phyloP scores from a whole-genome alignment of 2,329 filamentous ascomycete genomes.

The Ceratocystis cacaofunesta region DNA sequence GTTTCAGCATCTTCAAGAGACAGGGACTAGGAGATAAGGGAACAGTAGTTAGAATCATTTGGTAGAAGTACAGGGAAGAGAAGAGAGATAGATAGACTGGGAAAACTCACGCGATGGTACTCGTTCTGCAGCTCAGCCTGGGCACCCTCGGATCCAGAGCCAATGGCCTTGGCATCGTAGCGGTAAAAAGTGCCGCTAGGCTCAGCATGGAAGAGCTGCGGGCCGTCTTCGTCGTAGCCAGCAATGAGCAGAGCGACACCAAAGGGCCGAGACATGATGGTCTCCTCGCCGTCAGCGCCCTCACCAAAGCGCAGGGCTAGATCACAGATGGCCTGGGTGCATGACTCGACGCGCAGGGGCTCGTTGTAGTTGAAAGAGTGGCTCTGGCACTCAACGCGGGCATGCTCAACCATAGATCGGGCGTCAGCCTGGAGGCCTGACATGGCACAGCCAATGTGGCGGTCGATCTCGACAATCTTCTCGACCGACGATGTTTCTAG shows the following conservation, averaged over 20 bases:
- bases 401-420: conserved; percentile 95
- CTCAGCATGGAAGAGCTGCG: conserved; percentile 93
- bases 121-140: conserved; percentile 97
- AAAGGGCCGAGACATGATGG: conserved; percentile 95
- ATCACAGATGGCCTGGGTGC: conserved; percentile 97
- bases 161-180: conserved; percentile 98
- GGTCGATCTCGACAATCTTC: conserved; percentile 99
- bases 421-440: conserved; percentile 94
- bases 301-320: conserved; percentile 91
- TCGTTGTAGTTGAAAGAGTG: conserved; percentile 98
- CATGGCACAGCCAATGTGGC: conserved; percentile 98
- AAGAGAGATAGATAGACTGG: not conserved
- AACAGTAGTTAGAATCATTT: not conserved
- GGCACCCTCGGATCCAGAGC: conserved; percentile 89
- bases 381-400: conserved; percentile 91
- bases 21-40: conserved; percentile 47
- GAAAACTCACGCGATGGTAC: conserved; percentile 63
- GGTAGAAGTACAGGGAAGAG: not conserved
- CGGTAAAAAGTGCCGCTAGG: conserved; percentile 97
- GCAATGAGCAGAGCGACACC: conserved; percentile 93
- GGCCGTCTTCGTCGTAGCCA: conserved; percentile 92
- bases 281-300: conserved; percentile 93
- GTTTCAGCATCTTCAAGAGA: conserved; percentile 89
- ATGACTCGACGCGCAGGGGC: conserved; percentile 86
- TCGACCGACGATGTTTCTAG: conserved; percentile 96